These are phyloP conservation scores for Exophiala lecanii-corni DNA, from an alignment of 2,329 filamentous ascomycete species.

Conservation along the genomic window DNA sequence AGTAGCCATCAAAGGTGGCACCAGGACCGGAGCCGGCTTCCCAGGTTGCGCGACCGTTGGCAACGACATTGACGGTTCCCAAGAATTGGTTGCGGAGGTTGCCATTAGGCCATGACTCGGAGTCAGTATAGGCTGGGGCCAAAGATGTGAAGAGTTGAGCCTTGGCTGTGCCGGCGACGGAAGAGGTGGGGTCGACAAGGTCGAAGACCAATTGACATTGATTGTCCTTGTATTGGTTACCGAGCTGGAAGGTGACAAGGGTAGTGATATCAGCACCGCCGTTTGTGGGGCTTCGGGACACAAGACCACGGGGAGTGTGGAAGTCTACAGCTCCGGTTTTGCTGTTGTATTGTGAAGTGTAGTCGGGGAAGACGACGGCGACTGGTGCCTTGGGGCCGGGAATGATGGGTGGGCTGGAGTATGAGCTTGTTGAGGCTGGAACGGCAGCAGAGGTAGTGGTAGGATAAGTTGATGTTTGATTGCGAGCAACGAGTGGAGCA, in stretches of 20 bases:
- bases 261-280: constrained; percentile 25
- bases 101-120: constrained; percentile 22
- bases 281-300: constrained; percentile 50
- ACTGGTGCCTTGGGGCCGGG: constrained; percentile 2
- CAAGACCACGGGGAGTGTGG: constrained; percentile 39
- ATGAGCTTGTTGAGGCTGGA: not conserved
- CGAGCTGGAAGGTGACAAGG: constrained; percentile 25
- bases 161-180: constrained; percentile 12
- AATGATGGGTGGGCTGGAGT: constrained; percentile 1
- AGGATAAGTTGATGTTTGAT: not conserved
- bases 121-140: constrained; percentile 19
- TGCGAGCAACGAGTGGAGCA: constrained; percentile 11
- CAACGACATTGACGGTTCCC: constrained; percentile 18
- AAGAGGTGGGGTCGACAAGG: constrained; percentile 12
- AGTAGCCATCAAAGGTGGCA: constrained; percentile 13
- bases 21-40: constrained; percentile 14
- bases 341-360: constrained; percentile 25
- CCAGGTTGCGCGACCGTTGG: constrained; percentile 15
- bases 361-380: constrained; percentile 14
- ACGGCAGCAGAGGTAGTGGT: not conserved
- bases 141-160: constrained; percentile 25
- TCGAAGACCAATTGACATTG: constrained; percentile 26
- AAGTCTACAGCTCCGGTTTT: constrained; percentile 33
- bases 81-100: constrained; percentile 24
- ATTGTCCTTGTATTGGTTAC: constrained; percentile 10